A percentile compares a stretch with the other conserved stretches of the same genome.
phyloP scores from a whole-genome alignment of 768 basidiomycete genomes.

The Mycena albidolilacea region DNA sequence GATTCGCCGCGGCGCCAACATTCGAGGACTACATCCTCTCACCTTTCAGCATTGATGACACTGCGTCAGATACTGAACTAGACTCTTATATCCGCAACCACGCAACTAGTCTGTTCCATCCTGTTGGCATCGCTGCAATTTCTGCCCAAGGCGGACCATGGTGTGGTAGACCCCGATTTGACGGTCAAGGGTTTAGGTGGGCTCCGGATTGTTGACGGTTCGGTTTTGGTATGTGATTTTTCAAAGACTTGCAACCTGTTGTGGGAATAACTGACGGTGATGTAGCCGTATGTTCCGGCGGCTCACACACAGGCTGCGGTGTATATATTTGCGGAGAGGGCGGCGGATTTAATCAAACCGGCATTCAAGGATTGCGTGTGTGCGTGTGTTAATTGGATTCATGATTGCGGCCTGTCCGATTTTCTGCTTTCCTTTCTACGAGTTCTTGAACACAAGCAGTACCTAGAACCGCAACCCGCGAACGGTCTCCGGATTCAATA shows the following conservation, averaged over 20 bases:
- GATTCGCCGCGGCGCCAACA: conserved; percentile 33
- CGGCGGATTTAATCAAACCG: conserved; percentile 28
- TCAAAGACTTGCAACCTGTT: background rate
- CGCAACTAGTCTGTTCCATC: conserved; percentile 39
- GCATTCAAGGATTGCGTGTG: background rate
- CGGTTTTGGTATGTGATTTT: conserved; percentile 37
- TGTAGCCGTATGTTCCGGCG: conserved; percentile 27
- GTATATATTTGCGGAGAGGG: conserved; percentile 36
- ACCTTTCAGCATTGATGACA: conserved; percentile 8
- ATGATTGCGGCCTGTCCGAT: too few species aligned
- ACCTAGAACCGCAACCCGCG: too few species aligned
- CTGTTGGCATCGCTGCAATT: conserved; percentile 44
- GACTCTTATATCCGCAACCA: conserved; percentile 34
- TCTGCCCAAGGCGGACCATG: conserved; percentile 37
- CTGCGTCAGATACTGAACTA: conserved; percentile 39
- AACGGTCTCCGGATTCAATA: too few species aligned
- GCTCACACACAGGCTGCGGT: conserved; percentile 33
- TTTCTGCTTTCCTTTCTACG: too few species aligned
- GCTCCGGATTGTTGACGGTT: conserved; percentile 48
- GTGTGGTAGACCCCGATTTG: conserved; percentile 47
- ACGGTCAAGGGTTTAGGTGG: conserved; percentile 45
- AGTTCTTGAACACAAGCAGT: too few species aligned
- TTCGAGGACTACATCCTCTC: conserved; percentile 39
- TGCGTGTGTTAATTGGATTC: too few species aligned
- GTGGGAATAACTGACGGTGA: background rate